These are phyloP conservation scores for Zalaria obscura DNA, from an alignment of 2,329 filamentous ascomycete species.

Conservation along the genomic window DNA sequence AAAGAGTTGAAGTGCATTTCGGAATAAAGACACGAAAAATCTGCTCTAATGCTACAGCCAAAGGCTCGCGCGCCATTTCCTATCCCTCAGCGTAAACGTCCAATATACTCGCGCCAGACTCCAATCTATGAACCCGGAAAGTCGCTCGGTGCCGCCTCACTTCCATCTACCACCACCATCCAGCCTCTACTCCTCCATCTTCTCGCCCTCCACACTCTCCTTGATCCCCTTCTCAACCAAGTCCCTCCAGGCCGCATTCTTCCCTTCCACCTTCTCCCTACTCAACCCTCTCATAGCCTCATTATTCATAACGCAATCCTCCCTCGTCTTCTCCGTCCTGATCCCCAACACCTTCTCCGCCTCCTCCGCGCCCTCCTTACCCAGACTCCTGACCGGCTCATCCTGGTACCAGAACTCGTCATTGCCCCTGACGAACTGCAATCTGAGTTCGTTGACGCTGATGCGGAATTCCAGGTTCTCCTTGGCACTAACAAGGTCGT, in stretches of 20 bases:
- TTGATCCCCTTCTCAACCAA: constrained; percentile 9
- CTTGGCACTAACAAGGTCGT: constrained; percentile 17
- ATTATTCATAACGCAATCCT: constrained; percentile 29
- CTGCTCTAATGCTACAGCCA: too few relatives aligned
- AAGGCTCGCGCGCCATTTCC: too few relatives aligned
- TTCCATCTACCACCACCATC: too few relatives aligned
- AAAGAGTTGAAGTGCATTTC: too few relatives aligned
- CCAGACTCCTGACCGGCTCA: constrained; percentile 18
- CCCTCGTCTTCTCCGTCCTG: constrained; percentile 22
- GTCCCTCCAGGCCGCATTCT: constrained; percentile 18
- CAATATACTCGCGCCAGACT: too few relatives aligned
- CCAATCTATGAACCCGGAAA: too few relatives aligned
- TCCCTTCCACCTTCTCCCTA: constrained; percentile 31
- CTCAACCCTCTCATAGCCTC: constrained; percentile 31
- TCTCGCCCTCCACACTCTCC: constrained; percentile 6
- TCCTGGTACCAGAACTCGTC: constrained; percentile 28
- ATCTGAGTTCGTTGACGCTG: constrained; percentile 26
- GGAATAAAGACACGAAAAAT: too few relatives aligned
- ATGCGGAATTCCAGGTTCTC: constrained; percentile 32
- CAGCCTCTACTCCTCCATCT: constrained; percentile 7
- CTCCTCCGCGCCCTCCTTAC: constrained; percentile 19
- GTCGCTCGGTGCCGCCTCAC: too few relatives aligned
- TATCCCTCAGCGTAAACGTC: too few relatives aligned
- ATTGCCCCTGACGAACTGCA: constrained; percentile 26
- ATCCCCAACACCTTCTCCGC: constrained; percentile 19